phyloP scores from a whole-genome alignment of 192 early-diverging fungal genomes.

The Kappamyces sp. region DNA sequence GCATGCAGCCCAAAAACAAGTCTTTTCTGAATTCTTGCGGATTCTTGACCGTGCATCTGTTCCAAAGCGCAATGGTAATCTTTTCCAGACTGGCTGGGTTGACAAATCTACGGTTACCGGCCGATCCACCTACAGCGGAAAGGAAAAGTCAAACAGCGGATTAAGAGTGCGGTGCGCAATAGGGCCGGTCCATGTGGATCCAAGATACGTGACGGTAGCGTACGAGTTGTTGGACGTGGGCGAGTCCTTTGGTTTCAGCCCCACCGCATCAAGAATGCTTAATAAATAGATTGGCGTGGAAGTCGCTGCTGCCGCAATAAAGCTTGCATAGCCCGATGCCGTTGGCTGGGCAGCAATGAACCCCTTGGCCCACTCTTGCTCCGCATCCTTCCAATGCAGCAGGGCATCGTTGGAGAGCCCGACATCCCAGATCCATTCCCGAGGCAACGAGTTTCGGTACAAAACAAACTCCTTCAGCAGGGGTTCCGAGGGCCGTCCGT shows the following conservation, averaged over 20 bases:
- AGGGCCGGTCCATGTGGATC: not conserved
- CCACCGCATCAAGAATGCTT: not conserved
- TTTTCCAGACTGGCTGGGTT: not conserved
- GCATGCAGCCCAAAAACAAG: not conserved
- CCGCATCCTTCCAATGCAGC: no score
- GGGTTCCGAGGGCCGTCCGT: no score
- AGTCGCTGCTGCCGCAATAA: no score
- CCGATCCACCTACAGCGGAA: not conserved
- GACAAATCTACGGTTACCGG: not conserved
- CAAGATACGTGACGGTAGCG: slow-evolving; percentile 3
- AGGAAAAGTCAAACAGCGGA: slow-evolving; percentile 3
- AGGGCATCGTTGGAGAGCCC: no score
- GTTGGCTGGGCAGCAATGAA: no score
- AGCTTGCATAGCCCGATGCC: no score
- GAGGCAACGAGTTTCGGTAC: no score
- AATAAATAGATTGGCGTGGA: no score
- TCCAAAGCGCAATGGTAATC: slow-evolving; percentile 15
- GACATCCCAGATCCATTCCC: no score
- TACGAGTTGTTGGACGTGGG: slow-evolving; percentile 8
- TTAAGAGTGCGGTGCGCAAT: not conserved
- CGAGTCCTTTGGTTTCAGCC: slow-evolving; percentile 11
- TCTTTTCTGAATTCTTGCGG: not conserved
- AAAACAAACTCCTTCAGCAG: no score
- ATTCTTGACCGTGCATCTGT: not conserved
- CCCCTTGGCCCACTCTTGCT: no score